Evolutionary conservation across 768 basidiomycete genomes (phyloP), one percentile per base, ranked within the genome.

Genomic region (Favolaschia claudopus): DNA sequence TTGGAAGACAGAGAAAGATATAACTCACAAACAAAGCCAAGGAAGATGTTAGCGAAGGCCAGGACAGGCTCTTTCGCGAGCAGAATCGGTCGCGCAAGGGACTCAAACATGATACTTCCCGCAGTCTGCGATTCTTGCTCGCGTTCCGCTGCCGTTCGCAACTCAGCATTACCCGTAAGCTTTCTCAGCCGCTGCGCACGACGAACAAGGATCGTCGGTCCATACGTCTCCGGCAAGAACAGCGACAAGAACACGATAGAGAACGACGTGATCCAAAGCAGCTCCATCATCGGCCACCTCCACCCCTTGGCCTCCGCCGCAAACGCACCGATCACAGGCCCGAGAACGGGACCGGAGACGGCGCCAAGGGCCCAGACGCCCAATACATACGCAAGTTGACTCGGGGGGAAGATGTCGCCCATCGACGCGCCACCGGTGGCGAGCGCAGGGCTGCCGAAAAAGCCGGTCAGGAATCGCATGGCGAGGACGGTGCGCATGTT

Each of bases 311-410:
- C 61, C 45, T 72, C 64, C 10, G 67, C 70, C 2, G 70, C 70
- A 51, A 74, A 75, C 6, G 74, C 70, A 25, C 74, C 74, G 13
- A 74, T 60, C 1, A 74, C 61, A 3, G 75, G 75, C 0, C 75
- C 74, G n/a, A n/a, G n/a, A n/a, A n/a, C n/a, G n/a, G n/a, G n/a
- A n/a, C 67, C 72, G 34, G 37, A 58, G 20, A 69, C 58, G 14
- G 72, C 70, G 20, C 33, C 44, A 37, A 52, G 24, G 14, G 49
- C 44, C 51, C 58, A 60, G 24, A 44, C 27, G 37, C 48, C 34
- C 14, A 58, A 9, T 2, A 42, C 56, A 24, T 50, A 50, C 15
- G 56, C 38, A 6, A 58, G 32, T 33, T 58, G 47, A 22, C 36
- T 27, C 14, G 17, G 20, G 12, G 56, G 56, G 29, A 58, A 58